phyloP scores from a whole-genome alignment of 208 protist species.

The Trypanosoma melophagium region DNA sequence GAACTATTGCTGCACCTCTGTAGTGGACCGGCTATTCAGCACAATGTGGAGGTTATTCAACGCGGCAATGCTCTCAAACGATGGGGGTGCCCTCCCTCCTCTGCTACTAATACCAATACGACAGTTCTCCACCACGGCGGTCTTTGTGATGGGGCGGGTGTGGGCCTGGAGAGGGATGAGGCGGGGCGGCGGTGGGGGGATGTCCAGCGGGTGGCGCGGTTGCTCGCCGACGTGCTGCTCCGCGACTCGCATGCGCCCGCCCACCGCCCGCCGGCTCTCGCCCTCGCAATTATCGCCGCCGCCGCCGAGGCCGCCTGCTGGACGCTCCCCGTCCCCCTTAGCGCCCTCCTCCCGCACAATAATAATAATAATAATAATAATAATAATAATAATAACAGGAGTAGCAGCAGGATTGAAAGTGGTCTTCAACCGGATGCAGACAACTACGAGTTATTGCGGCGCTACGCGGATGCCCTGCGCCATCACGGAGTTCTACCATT shows the following conservation, averaged over 20 bases:
- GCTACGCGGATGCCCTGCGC: neutral
- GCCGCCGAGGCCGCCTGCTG: slow-evolving; percentile 43
- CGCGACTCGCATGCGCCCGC: slow-evolving; percentile 24
- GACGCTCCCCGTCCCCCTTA: slow-evolving; percentile 40
- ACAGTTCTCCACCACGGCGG: neutral
- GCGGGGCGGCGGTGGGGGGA: slow-evolving; percentile 14
- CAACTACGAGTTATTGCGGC: slow-evolving; percentile 1
- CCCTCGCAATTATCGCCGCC: slow-evolving; percentile 40
- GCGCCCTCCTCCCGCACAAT: slow-evolving; percentile 31
- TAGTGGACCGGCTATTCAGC: slow-evolving; percentile 34
- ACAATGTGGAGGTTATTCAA: slow-evolving; percentile 27
- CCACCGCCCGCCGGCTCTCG: slow-evolving; percentile 35
- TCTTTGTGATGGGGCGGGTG: neutral
- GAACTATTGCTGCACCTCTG: slow-evolving; percentile 54
- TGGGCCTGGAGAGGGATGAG: too few species aligned
- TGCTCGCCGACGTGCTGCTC: slow-evolving; percentile 25
- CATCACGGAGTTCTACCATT: neutral
- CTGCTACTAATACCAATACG: slow-evolving; percentile 4
- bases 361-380: neutral
- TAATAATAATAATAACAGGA: neutral
- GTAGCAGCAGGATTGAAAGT: neutral
- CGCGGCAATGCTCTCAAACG: slow-evolving; percentile 8
- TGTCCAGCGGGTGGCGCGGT: slow-evolving; percentile 16
- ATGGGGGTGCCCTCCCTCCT: neutral
- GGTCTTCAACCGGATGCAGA: neutral